Evolutionary conservation across 1,284 basidiomycete genomes (phyloP), one percentile per base, ranked within the genome.

Genomic region (Sporisorium sorghi): DNA sequence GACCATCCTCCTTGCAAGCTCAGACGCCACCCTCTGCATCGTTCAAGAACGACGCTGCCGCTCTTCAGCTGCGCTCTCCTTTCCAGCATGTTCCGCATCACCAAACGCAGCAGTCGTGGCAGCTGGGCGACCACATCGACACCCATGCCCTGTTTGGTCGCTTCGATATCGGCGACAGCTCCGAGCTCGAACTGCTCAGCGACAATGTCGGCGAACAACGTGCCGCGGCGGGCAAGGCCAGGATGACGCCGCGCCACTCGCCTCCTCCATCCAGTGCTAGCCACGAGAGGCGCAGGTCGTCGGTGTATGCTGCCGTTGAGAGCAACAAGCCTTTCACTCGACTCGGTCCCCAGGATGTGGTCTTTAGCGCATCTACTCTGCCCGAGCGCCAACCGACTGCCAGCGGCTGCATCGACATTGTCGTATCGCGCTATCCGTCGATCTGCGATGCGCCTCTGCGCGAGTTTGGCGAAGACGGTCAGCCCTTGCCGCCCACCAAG

Each of bases 401-500:
- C 11, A 37, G 37, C 9, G 56, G 68, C 5, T 68, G 65, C 48
- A 30, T 64, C 52, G 58, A 72, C 23, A 52, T 55, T 1, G 50
- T 76, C 42, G 59, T 64, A 15, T 37, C 52, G 15, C 32, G 46
- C 42, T 64, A 76, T 30, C 77, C 75, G 10, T 19, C 66, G 9
- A 47, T 77, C 26, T 77, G 71, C 47, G 68, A 77, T 33, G 68
- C 75, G 3, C 77, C 72, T 19, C 46, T 55, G 19, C 63, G 57
- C 37, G 44, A 63, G 48, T 73, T 76, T 61, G 76, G 66, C 19
- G 76, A 78, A 30, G 68, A 78, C 32, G 76, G 76, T 1, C 53
- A 58, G 51, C 68, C 76, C 14, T 50, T 78, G 35, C 76, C 76
- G 1, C 76, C 76, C 6, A 75, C 69, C n/a, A 78, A 78, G 58